Evolutionary conservation across 805 yeast genomes (phyloP).

Genomic region (Deakozyma indianensis): DNA sequence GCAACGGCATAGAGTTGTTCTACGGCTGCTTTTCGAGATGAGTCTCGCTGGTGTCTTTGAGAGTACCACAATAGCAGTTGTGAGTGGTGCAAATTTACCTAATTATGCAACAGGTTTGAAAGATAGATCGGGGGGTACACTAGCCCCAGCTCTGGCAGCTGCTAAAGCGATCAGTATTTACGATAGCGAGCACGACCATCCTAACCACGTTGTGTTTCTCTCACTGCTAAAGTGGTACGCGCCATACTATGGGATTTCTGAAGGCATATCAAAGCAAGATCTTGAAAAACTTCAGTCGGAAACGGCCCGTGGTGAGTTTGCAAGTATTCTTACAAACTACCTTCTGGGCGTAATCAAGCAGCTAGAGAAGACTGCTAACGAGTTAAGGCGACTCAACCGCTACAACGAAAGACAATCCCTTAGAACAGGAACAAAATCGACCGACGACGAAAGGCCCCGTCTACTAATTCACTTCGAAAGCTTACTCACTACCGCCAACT

Average conservation of each 20-base stretch:
- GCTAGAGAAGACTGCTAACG: neutral
- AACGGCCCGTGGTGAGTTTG: neutral
- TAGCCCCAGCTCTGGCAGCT: slow-evolving; percentile 29
- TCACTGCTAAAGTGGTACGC: neutral
- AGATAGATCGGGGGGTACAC: slow-evolving; percentile 9
- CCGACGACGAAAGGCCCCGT: neutral
- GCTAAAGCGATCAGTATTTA: slow-evolving; percentile 32
- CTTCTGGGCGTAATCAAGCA: neutral
- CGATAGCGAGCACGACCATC: slow-evolving; percentile 16
- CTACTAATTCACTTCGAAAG: neutral
- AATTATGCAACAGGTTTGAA: slow-evolving; percentile 22
- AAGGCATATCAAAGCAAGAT: neutral
- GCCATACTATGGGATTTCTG: neutral
- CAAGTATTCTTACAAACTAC: neutral
- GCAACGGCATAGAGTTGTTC: slow-evolving; percentile 30
- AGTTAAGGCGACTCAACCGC: neutral
- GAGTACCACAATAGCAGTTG: slow-evolving; percentile 28
- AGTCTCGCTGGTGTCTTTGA: slow-evolving; percentile 42
- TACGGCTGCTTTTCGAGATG: slow-evolving; percentile 44
- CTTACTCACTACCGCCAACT: neutral
- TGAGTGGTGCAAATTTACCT: slow-evolving; percentile 24
- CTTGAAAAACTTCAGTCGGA: neutral
- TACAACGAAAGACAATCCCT: neutral
- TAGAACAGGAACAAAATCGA: neutral
- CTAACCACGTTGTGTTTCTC: neutral